These are phyloP conservation scores for Trifolium dubium DNA, from an alignment of 306 rosid species.

Conservation along the genomic window DNA sequence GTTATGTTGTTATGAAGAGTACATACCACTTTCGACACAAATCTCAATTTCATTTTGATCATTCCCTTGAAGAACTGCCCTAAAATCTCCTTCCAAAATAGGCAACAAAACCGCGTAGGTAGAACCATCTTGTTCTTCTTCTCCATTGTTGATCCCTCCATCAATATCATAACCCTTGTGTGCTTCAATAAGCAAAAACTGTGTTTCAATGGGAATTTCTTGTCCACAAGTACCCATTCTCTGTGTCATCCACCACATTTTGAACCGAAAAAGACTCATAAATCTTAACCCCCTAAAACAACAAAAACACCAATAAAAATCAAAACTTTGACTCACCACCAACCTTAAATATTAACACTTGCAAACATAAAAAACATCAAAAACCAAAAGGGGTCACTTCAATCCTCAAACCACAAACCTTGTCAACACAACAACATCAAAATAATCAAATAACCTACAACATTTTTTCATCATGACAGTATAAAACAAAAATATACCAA, in stretches of 20 bases:
- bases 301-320: neutral
- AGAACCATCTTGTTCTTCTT: constrained; percentile 47
- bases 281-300: constrained; percentile 70
- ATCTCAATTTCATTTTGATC: constrained; percentile 81
- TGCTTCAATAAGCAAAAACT: constrained; percentile 78
- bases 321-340: constrained; percentile 5
- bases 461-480: neutral
- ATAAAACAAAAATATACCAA: constrained; percentile 11
- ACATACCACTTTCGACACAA: constrained; percentile 89
- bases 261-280: constrained; percentile 85
- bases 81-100: constrained; percentile 92
- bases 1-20: neutral
- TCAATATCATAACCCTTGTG: constrained; percentile 50
- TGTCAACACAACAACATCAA: neutral
- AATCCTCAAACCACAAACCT: neutral
- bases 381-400: neutral
- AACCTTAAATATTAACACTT: neutral
- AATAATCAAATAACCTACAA: neutral
- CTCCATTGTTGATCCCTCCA: constrained; percentile 44
- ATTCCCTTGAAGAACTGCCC: constrained; percentile 95
- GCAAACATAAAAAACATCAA: neutral
- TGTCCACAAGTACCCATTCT: constrained; percentile 79
- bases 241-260: constrained; percentile 99
- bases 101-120: constrained; percentile 77
- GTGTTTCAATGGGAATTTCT: constrained; percentile 85